Evolutionary conservation across 495 filamentous ascomycete genomes (phyloP).

Genomic region (Aspergillus wentii): DNA sequence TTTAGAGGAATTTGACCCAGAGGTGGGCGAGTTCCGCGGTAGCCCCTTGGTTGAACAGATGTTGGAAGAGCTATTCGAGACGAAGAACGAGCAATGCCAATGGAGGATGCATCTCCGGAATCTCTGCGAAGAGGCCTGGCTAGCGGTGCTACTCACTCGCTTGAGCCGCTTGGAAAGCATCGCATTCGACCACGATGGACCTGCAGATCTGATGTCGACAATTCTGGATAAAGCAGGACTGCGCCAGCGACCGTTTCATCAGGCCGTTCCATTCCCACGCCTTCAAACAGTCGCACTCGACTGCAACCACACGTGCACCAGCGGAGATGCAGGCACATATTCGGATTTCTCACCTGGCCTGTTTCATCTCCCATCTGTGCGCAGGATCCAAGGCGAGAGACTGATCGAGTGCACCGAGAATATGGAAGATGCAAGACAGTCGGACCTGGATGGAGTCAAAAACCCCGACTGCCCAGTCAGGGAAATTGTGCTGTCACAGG

Average conservation of each 20-base stretch:
- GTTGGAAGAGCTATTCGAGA: neutral
- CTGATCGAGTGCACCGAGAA: neutral
- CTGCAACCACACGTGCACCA: too few relatives aligned
- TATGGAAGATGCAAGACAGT: neutral
- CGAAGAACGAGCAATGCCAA: neutral
- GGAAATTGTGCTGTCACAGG: neutral
- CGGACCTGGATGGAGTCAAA: too few relatives aligned
- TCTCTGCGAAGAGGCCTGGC: neutral
- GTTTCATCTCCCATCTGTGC: slow-evolving; percentile 3
- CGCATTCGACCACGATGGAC: neutral
- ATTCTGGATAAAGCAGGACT: neutral
- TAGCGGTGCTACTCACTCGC: neutral
- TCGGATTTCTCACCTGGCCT: neutral
- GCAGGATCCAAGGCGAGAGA: neutral
- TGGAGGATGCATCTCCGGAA: neutral
- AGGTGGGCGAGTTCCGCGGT: too few relatives aligned
- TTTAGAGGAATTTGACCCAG: too few relatives aligned
- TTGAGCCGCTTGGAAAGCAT: neutral
- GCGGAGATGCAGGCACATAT: neutral
- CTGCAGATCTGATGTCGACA: neutral
- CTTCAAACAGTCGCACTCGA: neutral
- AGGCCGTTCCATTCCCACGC: neutral
- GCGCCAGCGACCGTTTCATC: slow-evolving; percentile 1
- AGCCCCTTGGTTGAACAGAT: too few relatives aligned
- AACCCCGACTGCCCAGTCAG: too few relatives aligned